Base-by-base conservation (phyloP, 148 eudicot species). In the Cornus suecica region DNA sequence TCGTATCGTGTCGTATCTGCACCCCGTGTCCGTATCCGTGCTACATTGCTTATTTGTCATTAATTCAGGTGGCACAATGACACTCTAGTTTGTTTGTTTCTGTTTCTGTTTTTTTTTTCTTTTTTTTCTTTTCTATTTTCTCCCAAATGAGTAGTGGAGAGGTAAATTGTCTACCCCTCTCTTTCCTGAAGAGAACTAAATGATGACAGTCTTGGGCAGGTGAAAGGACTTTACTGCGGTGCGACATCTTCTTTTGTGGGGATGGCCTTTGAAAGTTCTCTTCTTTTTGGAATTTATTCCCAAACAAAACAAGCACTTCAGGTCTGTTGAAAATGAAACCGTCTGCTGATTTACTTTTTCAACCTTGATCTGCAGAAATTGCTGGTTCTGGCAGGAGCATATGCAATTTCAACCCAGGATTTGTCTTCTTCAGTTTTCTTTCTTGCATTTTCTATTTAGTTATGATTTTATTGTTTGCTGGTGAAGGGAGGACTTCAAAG, bases 181-280 rank as follows among this genome's bases (percentile, higher is more conserved):
- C 51, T 68, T 74, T 48, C 14, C 51, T 8, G 11, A 4, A 15
- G 9, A 10, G 68, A 45, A 41, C 56, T 74, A 23, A 74, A 56
- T 61, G 28, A 41, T 48, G 13, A 61, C 37, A 28, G 45, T 69
- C 28, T 78, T 80, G 83, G 41, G 76, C 85, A 95, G 99, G 89
- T 95, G 16, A 89, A 79, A 82, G 99, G 99, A 74, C 97, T 95
- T 45, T 95, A 95, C 76, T 90, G 99, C 60, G 99, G 99, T 13
- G 99, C 94, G 45, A 80, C 97, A 64, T 85, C 99, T 73, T 95
- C 99, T 66, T 92, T 92, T 72, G 77, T 92, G 63, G 99, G 97
- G 75, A 81, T 95, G 90, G 89, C 97, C 56, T 86, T 90, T 76
- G 99, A 94, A 84, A 94, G 99, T 84, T 89, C 99, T 73, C 90